Conservation (phyloP, 768 basidiomycete species). For the Rhodotorula taiwanensis region DNA sequence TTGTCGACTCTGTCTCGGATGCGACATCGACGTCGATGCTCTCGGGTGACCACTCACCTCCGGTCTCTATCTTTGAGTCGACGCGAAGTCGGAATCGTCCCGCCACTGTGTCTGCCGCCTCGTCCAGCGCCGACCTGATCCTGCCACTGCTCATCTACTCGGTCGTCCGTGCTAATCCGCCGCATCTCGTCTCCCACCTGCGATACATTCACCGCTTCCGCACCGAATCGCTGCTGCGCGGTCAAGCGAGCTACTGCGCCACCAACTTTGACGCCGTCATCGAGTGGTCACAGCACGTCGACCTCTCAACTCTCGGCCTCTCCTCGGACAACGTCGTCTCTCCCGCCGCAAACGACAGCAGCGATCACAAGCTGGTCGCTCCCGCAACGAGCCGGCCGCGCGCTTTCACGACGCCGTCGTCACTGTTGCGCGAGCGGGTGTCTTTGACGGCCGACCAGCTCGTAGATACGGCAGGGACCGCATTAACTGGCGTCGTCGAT, state of each 20-base stretch:
- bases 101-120: constrained; percentile 6
- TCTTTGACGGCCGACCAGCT: constrained; percentile 53
- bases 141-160: constrained; percentile 89
- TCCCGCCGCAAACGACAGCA: neutral
- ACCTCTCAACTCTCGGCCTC: constrained; percentile 61
- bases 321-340: constrained; percentile 46
- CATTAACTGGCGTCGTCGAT: constrained; percentile 69
- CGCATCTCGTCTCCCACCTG: constrained; percentile 65
- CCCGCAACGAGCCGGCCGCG: neutral
- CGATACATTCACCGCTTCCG: constrained; percentile 53
- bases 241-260: constrained; percentile 85
- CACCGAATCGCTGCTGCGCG: constrained; percentile 54
- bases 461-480: constrained; percentile 68
- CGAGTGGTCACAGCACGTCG: constrained; percentile 91
- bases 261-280: constrained; percentile 92
- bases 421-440: constrained; percentile 7
- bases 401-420: constrained; percentile 7
- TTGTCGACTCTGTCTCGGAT: constrained; percentile 20
- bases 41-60: neutral
- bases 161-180: constrained; percentile 86
- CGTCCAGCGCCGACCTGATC: constrained; percentile 76
- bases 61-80: constrained; percentile 29
- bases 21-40: constrained; percentile 17
- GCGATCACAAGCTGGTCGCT: too few species aligned
- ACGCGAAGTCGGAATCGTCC: neutral